phyloP scores from a whole-genome alignment of 805 yeast genomes.

The Wickerhamiella brachini region DNA sequence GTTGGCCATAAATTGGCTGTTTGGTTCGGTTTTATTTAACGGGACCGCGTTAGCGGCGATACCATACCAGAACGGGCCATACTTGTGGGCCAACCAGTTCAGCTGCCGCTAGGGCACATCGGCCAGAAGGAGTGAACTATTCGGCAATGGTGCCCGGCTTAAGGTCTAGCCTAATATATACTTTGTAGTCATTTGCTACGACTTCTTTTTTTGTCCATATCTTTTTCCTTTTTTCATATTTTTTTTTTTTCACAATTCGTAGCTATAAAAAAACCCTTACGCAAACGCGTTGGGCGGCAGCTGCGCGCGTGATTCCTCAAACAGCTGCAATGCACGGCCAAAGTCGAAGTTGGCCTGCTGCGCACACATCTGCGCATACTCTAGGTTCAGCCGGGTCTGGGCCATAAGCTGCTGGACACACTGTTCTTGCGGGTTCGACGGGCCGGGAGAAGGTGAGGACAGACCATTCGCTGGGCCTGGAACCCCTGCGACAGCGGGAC shows the following conservation, averaged over 20 bases:
- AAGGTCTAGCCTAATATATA: background rate
- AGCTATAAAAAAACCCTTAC: background rate
- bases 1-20: no score
- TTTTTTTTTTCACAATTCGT: constrained; percentile 17
- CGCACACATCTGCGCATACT: constrained; percentile 67
- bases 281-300: constrained; percentile 46
- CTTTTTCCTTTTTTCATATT: background rate
- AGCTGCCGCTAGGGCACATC: no score
- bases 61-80: no score
- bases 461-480: background rate
- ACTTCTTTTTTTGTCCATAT: background rate
- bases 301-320: constrained; percentile 49
- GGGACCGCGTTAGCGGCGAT: no score
- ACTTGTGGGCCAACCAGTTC: no score
- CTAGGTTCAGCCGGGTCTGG: constrained; percentile 65
- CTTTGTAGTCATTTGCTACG: background rate
- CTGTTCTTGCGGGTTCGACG: constrained; percentile 32
- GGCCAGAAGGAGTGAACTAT: no score
- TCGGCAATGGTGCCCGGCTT: no score
- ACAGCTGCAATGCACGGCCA: constrained; percentile 52
- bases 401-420: constrained; percentile 48
- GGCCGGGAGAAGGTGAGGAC: background rate
- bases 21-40: no score
- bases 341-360: constrained; percentile 83
- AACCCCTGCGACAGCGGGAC: constrained; percentile 19